Conservation (phyloP, 2,329 filamentous ascomycete genomes). For the Emergomyces pasteurianus region DNA sequence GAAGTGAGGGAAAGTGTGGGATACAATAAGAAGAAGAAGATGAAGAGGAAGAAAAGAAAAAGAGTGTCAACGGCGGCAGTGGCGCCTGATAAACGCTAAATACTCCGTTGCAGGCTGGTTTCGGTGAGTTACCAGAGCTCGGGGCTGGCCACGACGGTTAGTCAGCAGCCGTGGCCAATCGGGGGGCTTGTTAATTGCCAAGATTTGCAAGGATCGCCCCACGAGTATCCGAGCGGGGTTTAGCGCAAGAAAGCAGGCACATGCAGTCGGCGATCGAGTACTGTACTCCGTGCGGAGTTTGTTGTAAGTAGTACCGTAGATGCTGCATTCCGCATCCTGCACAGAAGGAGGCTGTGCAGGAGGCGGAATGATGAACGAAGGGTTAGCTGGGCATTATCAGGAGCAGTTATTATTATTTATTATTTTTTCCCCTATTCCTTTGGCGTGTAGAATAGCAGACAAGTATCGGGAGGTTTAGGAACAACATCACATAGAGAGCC, state of each 20-base stretch:
- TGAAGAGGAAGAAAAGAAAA: too few relatives aligned
- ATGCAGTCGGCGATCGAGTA: too few relatives aligned
- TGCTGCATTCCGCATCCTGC: neutral
- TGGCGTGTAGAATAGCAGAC: neutral
- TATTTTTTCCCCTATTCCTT: neutral
- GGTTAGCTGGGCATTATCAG: neutral
- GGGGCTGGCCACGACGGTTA: too few relatives aligned
- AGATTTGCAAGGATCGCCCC: neutral
- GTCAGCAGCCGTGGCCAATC: neutral
- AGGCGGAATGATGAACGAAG: neutral
- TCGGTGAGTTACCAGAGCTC: slow-evolving; percentile 1
- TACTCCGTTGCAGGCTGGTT: neutral
- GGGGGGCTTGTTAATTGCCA: neutral
- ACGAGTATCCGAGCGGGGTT: neutral
- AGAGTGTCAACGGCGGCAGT: neutral
- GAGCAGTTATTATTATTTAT: neutral
- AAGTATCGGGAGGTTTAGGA: neutral
- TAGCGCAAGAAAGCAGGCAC: neutral
- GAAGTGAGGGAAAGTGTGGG: neutral
- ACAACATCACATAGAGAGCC: neutral
- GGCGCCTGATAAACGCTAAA: neutral
- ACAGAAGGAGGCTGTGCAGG: neutral
- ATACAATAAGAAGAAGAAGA: neutral
- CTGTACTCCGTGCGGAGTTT: too few relatives aligned
- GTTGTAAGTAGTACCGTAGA: too few relatives aligned